Base-by-base conservation (phyloP, 768 basidiomycete genomes). In the Rhizopogon roseolus region DNA sequence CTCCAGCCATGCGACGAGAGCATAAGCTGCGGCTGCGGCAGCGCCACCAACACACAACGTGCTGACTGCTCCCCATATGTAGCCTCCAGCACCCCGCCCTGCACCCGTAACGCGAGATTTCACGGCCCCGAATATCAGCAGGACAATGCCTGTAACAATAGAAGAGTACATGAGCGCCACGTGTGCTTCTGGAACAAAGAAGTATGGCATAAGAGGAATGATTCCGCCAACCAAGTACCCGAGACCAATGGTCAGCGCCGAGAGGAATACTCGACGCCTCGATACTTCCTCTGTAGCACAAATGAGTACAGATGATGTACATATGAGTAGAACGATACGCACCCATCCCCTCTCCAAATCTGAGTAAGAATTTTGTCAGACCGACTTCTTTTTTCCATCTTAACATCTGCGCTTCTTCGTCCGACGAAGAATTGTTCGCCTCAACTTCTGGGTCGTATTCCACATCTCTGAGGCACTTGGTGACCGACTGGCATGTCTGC, bases 271-370 rank as follows among this genome's bases (percentile, higher is more conserved):
- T 22, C 97, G 81, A 22, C 78, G 77, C 13, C 84, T 82, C 1
- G 95, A 90, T 36, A 97, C 82, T 71, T 98, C 96, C 79, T 97
- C 95, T 88, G 27, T 8, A 49, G 34, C 14, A 55, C 11, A 32
- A 32, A 39, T 48, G 5, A 29, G 38, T 3, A 22, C 2, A 19
- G 22, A 19, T 27, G 5, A 2, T 16, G 32, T 39, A n/a, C 22
- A 22, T 14, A 22, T 45, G 14, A 34, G 4, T 11, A 17, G 48
- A 13, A 63, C 19, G 19, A 52, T 0, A 73, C 84, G 54, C 59
- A 90, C 89, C 89, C 50, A 97, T 66, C 17, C 94, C 93, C 66
- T 91, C 88, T n/a, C 95, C 95, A 61, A 98, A 98, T 71, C 92
- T 97, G 61, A 98, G 81, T 60, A 99, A 72, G 74, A 99, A 99